phyloP scores from a whole-genome alignment of 768 basidiomycete genomes.

The Lactifluus volemus region DNA sequence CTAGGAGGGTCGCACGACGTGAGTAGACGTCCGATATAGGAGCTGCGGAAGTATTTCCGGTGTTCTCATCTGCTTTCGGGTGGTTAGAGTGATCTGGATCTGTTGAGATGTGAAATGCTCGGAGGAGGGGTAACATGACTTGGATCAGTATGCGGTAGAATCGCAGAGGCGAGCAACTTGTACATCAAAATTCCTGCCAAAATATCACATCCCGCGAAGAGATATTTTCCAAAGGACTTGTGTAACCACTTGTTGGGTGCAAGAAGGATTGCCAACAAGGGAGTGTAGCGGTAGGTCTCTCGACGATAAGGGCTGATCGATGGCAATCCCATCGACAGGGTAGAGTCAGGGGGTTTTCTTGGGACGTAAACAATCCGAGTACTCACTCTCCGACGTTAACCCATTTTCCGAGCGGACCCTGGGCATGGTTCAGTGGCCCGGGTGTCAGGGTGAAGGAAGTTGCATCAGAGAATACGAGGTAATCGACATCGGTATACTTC shows the following conservation, averaged over 20 bases:
- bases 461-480: conserved; percentile 92
- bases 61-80: not conserved
- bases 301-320: conserved; percentile 73
- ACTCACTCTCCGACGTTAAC: conserved; percentile 71
- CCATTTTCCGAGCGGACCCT: conserved; percentile 45
- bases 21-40: conserved; percentile 1
- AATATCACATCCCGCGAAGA: conserved; percentile 82
- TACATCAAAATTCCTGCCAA: conserved; percentile 69
- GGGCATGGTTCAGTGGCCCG: conserved; percentile 40
- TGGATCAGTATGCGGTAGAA: conserved; percentile 31
- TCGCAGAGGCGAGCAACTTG: conserved; percentile 42
- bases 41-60: not conserved
- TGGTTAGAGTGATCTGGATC: not conserved
- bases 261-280: conserved; percentile 75
- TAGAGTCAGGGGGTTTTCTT: not conserved
- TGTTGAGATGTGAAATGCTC: not conserved
- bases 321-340: not conserved
- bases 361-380: not conserved
- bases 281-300: conserved; percentile 95
- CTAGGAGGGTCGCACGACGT: conserved; percentile 44
- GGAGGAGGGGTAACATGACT: not conserved
- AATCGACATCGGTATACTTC: conserved; percentile 98
- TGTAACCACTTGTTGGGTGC: conserved; percentile 76
- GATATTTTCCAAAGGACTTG: conserved; percentile 82
- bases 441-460: conserved; percentile 57